Evolutionary conservation across 495 filamentous ascomycete species (phyloP), one percentile per base, ranked within the genome.

Genomic region (Neurospora sp.): DNA sequence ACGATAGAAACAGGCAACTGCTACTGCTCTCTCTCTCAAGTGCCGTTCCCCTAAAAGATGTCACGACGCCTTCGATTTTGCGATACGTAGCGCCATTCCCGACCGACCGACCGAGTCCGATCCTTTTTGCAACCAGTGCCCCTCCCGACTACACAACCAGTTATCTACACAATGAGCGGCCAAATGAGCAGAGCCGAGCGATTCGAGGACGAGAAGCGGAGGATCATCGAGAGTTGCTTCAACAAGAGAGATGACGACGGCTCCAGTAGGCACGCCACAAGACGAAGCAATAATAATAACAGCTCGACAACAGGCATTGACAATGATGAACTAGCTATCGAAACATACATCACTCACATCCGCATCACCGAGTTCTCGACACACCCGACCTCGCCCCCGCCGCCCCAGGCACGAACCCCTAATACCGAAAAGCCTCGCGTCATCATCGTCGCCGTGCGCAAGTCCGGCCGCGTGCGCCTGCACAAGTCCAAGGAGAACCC

Each of bases 321-420:
- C 71, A 70, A 75, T 74, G 46, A 73, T 73, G 72, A 48, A 70
- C 76, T 73, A 74, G 66, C 70, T 54, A 86, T 90, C 73, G 96
- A 99, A 83, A 97, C 94, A 70, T 99, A 99, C 84, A 99, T 99
- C 75, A 99, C 94, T 9, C 96, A 99, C 80, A 94, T 98, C 74
- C 89, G 90, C 75, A 92, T 99, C 76, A 88, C 87, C 62, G 96
- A 99, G 83, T 96, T 93, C 85, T 89, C 89, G 59, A 86, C 88
- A 20, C 91, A 92, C 79, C 94, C 96, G n/a, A 92, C 93, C 4
- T 84, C 86, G n/a, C 94, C 95, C 69, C 89, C 93, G 48, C 95
- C 96, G 1, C 92, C 92, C 16, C 88, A 88, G 35, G 87, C 89
- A 8, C 80, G 84, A 74, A 82, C 88, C 14, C 83, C 86, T 18